Percentiles rank a stretch among this genome's conserved stretches.
Conservation (phyloP, 495 filamentous ascomycete species). For the Podospora conica region DNA sequence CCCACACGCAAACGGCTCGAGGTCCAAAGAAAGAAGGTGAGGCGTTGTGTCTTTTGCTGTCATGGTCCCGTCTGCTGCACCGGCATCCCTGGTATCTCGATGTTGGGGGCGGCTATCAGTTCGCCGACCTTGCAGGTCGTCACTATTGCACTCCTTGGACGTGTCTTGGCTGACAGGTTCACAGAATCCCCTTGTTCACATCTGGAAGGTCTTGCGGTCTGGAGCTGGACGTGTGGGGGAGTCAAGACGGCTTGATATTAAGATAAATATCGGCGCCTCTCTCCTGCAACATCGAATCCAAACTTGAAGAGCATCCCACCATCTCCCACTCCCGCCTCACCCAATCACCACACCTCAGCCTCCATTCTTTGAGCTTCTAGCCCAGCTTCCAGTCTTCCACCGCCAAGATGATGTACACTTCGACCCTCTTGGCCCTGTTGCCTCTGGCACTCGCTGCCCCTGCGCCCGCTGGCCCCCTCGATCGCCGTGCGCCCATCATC, state of each 20-base stretch:
- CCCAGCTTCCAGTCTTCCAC: neutral
- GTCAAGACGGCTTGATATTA: conserved; percentile 1
- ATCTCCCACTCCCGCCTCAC: conserved; percentile 9
- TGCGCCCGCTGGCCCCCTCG: conserved; percentile 7
- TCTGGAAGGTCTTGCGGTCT: conserved; percentile 12
- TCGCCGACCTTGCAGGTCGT: neutral
- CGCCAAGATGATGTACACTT: conserved; percentile 20
- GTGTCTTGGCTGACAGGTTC: neutral
- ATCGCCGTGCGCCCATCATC: conserved; percentile 12
- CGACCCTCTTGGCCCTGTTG: conserved; percentile 22
- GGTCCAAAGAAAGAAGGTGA: conserved; percentile 27
- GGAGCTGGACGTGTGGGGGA: neutral
- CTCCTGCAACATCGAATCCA: neutral
- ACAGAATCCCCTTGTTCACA: conserved; percentile 2
- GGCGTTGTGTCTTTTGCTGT: conserved; percentile 10
- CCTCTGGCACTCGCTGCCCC: conserved; percentile 17
- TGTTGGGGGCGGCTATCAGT: conserved; percentile 3
- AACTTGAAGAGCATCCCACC: conserved; percentile 1
- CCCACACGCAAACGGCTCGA: conserved; percentile 11
- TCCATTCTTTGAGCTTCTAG: neutral
- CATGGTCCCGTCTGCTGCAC: conserved; percentile 9
- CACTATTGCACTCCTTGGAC: neutral
- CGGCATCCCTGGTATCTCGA: neutral
- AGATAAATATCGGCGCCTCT: conserved; percentile 12
- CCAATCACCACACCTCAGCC: conserved; percentile 3